Evolutionary conservation across 192 early-diverging fungal species (phyloP), one percentile per base, ranked within the genome.

Genomic region (Pecoramyces ruminantium): DNA sequence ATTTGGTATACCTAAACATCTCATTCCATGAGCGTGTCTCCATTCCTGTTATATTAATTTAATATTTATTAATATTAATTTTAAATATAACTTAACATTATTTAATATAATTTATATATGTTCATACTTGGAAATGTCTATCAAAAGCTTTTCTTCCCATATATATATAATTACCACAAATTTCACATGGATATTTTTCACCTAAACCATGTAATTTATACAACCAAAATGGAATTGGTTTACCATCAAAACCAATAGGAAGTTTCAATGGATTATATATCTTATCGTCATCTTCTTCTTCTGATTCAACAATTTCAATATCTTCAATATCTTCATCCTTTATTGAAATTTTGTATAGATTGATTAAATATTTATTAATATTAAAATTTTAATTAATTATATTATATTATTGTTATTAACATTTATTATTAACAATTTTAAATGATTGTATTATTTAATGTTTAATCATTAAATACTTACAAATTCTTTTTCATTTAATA

Each of bases 131-230:
- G 84, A 98, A 99, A 83, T 99, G 96, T 79, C 92, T 89, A 83
- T 99, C 96, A 80, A 96, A 99, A 0, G 95, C 97, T 81, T 98
- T 98, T 34, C 96, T 89, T 29, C 97, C 97, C 88, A 96, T 96
- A 84, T 99, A 97, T 27, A 95, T 89, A 79, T 92, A 92, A 81
- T 96, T 95, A 30, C 96, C 97, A 83, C 97, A 99, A 80, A 99
- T 97, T 86, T 99, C 96, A 83, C 97, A 99, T 1, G 93, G 88
- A 83, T 97, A 97, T 82, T 97, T 94, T 30, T 96, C 93, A 17
- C 95, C 95, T 79, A 99, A 86, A 11, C 97, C 97, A 83, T 98
- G 97, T 78, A 99, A 87, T 86, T 97, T 98, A 90, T 95, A 99
- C 30, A 99, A 87, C 97, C 97, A 99, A 84, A 94, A 99, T 30